These are phyloP conservation scores for Scheffersomyces lignicola DNA, from an alignment of 1,139 yeast species.

Conservation along the genomic window DNA sequence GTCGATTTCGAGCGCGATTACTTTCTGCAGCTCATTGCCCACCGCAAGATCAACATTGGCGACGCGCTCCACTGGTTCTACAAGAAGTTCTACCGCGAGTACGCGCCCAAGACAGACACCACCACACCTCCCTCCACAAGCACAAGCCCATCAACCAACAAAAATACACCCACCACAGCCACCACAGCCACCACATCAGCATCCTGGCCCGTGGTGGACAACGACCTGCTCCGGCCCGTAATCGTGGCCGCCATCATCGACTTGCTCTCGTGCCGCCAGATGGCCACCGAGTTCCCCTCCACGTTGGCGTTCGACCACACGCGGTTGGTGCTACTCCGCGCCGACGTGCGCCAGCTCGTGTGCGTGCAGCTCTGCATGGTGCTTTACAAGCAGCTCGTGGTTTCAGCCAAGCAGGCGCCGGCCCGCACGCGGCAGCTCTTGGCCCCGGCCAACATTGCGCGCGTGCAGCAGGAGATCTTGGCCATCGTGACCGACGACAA, in stretches of 20 bases:
- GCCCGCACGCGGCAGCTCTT: conserved; percentile 19
- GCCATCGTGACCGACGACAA: conserved; percentile 83
- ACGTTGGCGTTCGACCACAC: conserved; percentile 88
- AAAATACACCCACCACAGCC: too few relatives aligned
- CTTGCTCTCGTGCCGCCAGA: conserved; percentile 71
- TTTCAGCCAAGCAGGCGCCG: conserved; percentile 22
- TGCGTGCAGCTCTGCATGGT: conserved; percentile 76
- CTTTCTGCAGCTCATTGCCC: conserved; percentile 67
- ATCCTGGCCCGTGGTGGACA: too few relatives aligned
- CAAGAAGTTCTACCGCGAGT: conserved; percentile 24
- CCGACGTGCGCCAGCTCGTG: conserved; percentile 82
- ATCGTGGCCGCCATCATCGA: conserved; percentile 56
- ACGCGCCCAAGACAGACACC: conserved; percentile 7
- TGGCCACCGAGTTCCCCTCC: conserved; percentile 83
- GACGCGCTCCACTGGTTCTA: conserved; percentile 75
- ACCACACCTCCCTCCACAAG: too few relatives aligned
- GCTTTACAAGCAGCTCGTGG: conserved; percentile 67
- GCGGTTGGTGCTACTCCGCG: conserved; percentile 71
- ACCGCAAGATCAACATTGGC: conserved; percentile 63
- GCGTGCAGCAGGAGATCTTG: conserved; percentile 58
- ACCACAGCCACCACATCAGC: conserved; percentile 6
- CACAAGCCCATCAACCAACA: too few relatives aligned
- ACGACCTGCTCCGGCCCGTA: conserved; percentile 31
- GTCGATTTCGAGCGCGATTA: conserved; percentile 91
- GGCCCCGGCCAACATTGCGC: conserved; percentile 28